These are phyloP conservation scores for Leccinum huronense DNA, from an alignment of 1,284 basidiomycete genomes.

Conservation along the genomic window DNA sequence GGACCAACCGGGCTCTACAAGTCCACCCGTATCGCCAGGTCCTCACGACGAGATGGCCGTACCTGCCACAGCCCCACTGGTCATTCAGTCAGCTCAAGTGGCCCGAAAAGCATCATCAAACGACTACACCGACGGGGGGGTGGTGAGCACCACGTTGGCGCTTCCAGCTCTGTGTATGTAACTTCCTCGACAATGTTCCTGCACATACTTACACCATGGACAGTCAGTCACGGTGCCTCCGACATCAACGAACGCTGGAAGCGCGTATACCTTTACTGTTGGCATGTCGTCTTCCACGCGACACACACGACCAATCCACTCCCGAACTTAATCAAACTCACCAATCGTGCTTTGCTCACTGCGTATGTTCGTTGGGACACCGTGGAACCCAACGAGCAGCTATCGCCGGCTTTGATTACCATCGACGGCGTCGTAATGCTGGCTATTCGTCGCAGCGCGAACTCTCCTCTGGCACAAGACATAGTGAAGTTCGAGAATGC, in stretches of 20 bases:
- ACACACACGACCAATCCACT: not conserved
- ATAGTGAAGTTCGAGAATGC: not conserved
- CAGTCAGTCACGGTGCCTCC: not conserved
- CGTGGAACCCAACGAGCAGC: not conserved
- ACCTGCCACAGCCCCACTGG: not conserved
- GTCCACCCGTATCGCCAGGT: not conserved
- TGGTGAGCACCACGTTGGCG: not conserved
- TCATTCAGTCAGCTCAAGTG: not conserved
- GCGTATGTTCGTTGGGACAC: not conserved
- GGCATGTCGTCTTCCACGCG: not conserved
- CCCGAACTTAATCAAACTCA: not conserved
- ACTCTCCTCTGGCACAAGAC: not conserved
- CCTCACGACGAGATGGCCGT: not conserved
- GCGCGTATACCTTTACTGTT: not conserved
- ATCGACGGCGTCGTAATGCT: not conserved
- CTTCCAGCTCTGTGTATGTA: not conserved
- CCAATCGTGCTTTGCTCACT: not conserved
- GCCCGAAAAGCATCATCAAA: not conserved
- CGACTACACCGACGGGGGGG: not conserved
- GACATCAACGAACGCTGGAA: not conserved
- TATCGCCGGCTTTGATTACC: not conserved
- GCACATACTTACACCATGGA: not conserved
- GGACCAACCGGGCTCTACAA: not conserved
- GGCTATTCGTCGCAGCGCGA: not conserved
- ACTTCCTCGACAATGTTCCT: not conserved